phyloP scores from a whole-genome alignment of 108 stramenopile genomes.

The Nannochloropsis salina region DNA sequence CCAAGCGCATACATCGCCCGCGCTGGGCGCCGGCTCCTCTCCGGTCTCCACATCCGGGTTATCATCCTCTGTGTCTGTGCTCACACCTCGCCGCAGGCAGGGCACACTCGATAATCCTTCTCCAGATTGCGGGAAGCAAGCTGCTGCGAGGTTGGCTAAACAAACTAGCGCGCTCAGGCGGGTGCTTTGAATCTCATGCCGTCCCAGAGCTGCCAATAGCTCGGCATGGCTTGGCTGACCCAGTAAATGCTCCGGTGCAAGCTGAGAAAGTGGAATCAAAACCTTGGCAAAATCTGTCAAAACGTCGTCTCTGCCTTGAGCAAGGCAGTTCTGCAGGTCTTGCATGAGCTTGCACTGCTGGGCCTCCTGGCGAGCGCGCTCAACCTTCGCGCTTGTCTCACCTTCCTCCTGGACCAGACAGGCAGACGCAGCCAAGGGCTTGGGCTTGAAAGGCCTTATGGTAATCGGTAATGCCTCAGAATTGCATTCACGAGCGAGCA shows the following conservation, averaged over 20 bases:
- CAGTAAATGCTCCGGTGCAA: not conserved
- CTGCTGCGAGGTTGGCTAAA: conserved; percentile 9
- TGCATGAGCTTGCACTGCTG: not conserved
- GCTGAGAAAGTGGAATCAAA: not conserved
- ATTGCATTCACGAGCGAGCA: conserved; percentile 12
- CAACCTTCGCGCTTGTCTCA: not conserved
- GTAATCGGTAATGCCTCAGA: not conserved
- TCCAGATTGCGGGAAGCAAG: not conserved
- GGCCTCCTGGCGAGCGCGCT: not conserved
- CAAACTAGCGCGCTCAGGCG: conserved; percentile 4
- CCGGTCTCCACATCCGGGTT: not conserved
- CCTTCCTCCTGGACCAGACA: not conserved
- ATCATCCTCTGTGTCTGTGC: not conserved
- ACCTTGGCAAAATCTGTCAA: not conserved
- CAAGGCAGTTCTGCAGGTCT: not conserved
- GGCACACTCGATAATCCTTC: not conserved
- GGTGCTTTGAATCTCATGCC: not conserved
- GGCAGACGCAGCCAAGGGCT: not conserved
- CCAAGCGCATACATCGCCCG: conserved; percentile 4
- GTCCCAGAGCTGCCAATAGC: not conserved
- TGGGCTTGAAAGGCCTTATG: not conserved
- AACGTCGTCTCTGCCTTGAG: not conserved
- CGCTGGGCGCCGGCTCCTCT: not conserved
- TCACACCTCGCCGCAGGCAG: not conserved
- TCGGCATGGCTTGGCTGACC: not conserved